A percentile compares a stretch with the other conserved stretches of the same genome.
Evolutionary conservation across 805 yeast genomes (phyloP).

Genomic region (Candida khao-thaluensis): DNA sequence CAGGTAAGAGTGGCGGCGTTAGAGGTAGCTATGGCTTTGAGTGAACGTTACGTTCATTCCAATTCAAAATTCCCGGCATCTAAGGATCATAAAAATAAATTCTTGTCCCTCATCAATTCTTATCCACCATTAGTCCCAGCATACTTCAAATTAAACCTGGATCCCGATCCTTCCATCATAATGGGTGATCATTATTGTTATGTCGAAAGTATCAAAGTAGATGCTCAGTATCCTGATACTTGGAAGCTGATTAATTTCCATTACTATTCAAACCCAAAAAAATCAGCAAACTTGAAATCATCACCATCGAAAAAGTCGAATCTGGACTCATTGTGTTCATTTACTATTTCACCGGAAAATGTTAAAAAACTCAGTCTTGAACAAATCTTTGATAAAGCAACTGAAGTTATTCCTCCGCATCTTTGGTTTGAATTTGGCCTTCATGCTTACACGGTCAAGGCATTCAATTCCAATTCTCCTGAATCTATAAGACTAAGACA

Average conservation of each 20-base stretch:
- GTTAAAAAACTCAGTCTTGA: slow-evolving; percentile 54
- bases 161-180: slow-evolving; percentile 17
- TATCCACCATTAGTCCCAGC: slow-evolving; percentile 50
- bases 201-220: slow-evolving; percentile 31
- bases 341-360: slow-evolving; percentile 53
- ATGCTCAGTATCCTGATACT: slow-evolving; percentile 9
- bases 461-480: slow-evolving; percentile 58
- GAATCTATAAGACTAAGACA: slow-evolving; percentile 57
- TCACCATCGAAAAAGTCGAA: not conserved
- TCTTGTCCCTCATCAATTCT: slow-evolving; percentile 53
- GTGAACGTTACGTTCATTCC: slow-evolving; percentile 57
- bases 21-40: slow-evolving; percentile 57
- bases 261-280: slow-evolving; percentile 23
- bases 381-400: slow-evolving; percentile 64
- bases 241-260: slow-evolving; percentile 21
- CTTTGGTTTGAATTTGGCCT: slow-evolving; percentile 62
- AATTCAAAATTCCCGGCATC: slow-evolving; percentile 45
- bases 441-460: slow-evolving; percentile 64
- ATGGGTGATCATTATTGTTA: slow-evolving; percentile 45
- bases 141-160: slow-evolving; percentile 12
- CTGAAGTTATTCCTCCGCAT: slow-evolving; percentile 57
- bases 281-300: not conserved
- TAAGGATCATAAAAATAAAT: slow-evolving; percentile 41
- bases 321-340: slow-evolving; percentile 50
- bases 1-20: slow-evolving; percentile 59